Conservation (phyloP, 139 green algal genomes). For the Micractinium conductrix region DNA sequence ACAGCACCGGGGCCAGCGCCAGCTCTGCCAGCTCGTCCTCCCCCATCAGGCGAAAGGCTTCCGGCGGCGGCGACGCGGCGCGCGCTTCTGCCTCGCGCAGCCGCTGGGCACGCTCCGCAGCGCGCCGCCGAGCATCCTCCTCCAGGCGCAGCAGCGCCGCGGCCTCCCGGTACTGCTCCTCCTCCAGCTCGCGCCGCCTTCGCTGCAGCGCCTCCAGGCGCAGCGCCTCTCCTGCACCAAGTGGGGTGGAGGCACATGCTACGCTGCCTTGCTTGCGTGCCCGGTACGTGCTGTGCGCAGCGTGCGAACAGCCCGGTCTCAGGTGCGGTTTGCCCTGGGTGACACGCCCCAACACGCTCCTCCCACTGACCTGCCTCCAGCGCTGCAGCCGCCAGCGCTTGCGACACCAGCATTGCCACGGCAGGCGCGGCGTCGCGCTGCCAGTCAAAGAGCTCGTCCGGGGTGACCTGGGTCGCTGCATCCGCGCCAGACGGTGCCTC, state of each 20-base stretch:
- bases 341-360: too few species aligned
- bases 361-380: too few species aligned
- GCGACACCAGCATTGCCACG: not conserved
- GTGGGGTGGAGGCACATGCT: too few species aligned
- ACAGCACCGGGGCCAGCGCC: not conserved
- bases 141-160: not conserved
- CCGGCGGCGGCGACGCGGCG: not conserved
- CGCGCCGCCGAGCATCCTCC: not conserved
- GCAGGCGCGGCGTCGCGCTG: not conserved
- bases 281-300: too few species aligned
- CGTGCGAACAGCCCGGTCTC: too few species aligned
- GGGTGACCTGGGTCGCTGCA: slow-evolving; percentile 10
- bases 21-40: not conserved
- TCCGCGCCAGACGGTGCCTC: too few species aligned
- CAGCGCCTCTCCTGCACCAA: too few species aligned
- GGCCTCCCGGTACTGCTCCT: not conserved
- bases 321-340: too few species aligned
- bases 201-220: slow-evolving; percentile 2
- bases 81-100: not conserved
- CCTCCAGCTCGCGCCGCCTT: not conserved
- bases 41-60: not conserved
- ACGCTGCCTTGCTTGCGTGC: too few species aligned
- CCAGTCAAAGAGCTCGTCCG: slow-evolving; percentile 1
- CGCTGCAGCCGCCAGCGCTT: not conserved
- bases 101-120: not conserved